Evolutionary conservation across 345 rosid genomes (phyloP).

Genomic region (Trapa incisa): DNA sequence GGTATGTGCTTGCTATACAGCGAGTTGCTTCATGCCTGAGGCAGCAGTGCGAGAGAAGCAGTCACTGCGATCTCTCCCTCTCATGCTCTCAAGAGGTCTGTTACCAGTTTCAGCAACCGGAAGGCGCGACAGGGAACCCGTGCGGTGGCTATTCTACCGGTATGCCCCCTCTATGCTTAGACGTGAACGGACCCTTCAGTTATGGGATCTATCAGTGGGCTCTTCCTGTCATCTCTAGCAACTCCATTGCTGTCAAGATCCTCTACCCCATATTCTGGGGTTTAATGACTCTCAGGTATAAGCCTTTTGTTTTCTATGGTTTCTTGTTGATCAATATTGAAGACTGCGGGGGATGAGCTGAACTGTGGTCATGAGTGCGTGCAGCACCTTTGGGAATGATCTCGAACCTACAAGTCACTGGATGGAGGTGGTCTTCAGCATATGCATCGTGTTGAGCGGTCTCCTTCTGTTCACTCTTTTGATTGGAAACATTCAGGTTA

Average conservation of each 20-base stretch:
- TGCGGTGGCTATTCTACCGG: constrained; percentile 42
- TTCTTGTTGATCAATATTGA: too few species aligned
- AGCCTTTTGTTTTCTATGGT: too few species aligned
- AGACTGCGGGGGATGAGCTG: too few species aligned
- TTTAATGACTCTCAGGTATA: constrained; percentile 71
- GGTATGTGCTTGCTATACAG: constrained; percentile 83
- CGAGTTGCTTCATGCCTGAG: constrained; percentile 67
- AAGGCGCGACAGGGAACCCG: constrained; percentile 20
- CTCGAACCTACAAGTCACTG: constrained; percentile 74
- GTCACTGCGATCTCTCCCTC: constrained; percentile 35
- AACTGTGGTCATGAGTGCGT: not conserved
- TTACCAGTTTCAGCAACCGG: constrained; percentile 28
- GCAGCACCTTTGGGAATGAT: constrained; percentile 74
- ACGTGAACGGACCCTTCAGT: constrained; percentile 41
- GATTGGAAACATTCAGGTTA: constrained; percentile 83
- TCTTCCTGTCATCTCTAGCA: constrained; percentile 76
- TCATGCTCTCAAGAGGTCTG: constrained; percentile 65
- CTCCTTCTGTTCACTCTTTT: constrained; percentile 69
- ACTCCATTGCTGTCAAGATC: constrained; percentile 64
- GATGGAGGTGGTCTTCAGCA: constrained; percentile 71
- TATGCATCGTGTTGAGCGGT: constrained; percentile 62
- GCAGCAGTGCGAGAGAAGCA: constrained; percentile 41
- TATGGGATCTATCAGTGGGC: constrained; percentile 71
- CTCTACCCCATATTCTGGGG: constrained; percentile 96
- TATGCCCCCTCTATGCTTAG: constrained; percentile 52